Percentiles rank a stretch among this genome's conserved stretches.
phyloP scores from a whole-genome alignment of 2,329 filamentous ascomycete species.

The Aspergillus sp. region DNA sequence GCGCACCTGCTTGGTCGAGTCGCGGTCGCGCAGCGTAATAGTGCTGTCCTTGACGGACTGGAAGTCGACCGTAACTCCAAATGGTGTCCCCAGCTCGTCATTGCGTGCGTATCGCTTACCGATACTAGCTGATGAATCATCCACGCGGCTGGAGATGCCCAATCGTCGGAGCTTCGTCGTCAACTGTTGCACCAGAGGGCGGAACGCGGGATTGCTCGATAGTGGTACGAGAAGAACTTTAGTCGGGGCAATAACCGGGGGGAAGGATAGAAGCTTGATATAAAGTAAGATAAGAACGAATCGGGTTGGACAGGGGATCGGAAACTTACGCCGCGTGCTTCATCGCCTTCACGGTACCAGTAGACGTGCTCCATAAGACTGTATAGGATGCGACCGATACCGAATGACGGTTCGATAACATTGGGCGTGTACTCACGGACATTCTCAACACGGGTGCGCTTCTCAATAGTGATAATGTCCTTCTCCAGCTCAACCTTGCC shows the following conservation, averaged over 20 bases:
- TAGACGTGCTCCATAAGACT: conserved; percentile 91
- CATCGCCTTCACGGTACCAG: conserved; percentile 84
- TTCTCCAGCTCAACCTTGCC: conserved; percentile 77
- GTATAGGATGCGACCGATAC: conserved; percentile 93
- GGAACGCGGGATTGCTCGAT: conserved; percentile 77
- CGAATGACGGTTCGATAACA: conserved; percentile 95
- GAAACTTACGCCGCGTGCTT: conserved; percentile 77
- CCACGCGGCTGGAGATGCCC: conserved; percentile 80
- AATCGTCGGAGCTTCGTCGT: conserved; percentile 73
- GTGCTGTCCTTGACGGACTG: conserved; percentile 86
- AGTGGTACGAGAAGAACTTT: conserved; percentile 92
- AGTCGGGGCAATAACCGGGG: conserved; percentile 79
- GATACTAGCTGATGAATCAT: conserved; percentile 87
- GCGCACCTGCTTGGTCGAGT: conserved; percentile 87
- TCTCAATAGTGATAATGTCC: conserved; percentile 81
- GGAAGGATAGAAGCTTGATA: conserved; percentile 67
- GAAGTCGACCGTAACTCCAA: conserved; percentile 94
- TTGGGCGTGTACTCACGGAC: conserved; percentile 91
- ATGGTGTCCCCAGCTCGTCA: conserved; percentile 91
- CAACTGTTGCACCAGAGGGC: conserved; percentile 70
- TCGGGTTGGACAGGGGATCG: background rate
- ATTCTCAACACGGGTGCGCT: conserved; percentile 77
- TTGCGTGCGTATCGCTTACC: conserved; percentile 94
- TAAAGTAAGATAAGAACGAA: conserved; percentile 12
- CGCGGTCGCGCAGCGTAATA: conserved; percentile 84